Conservation (phyloP, 768 basidiomycete genomes). For the Termitomyces titanicus region DNA sequence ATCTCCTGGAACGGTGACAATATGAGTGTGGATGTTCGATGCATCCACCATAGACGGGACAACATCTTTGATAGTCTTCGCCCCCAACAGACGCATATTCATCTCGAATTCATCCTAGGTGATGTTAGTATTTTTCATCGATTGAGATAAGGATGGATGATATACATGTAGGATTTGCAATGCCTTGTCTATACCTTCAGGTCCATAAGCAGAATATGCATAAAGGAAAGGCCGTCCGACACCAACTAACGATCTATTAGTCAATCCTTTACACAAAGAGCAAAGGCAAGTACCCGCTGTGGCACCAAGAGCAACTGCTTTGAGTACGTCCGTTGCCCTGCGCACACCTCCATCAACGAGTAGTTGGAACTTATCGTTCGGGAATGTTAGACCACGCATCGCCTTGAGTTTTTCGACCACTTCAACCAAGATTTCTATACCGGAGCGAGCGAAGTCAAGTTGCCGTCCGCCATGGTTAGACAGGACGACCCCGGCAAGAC, state of each 20-base stretch:
- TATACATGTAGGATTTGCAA: slow-evolving; percentile 73
- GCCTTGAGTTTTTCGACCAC: slow-evolving; percentile 71
- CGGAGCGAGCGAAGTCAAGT: slow-evolving; percentile 80
- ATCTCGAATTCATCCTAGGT: slow-evolving; percentile 94
- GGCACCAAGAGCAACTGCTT: slow-evolving; percentile 87
- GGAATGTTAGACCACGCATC: slow-evolving; percentile 65
- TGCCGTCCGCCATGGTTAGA: slow-evolving; percentile 85
- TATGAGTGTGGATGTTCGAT: slow-evolving; percentile 60
- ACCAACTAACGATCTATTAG: slow-evolving; percentile 50
- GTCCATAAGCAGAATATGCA: slow-evolving; percentile 85
- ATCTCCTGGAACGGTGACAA: slow-evolving; percentile 67
- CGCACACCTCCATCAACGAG: slow-evolving; percentile 95
- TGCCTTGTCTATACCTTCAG: slow-evolving; percentile 81
- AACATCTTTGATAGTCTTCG: slow-evolving; percentile 73
- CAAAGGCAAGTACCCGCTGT: slow-evolving; percentile 55
- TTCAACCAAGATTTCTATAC: slow-evolving; percentile 86
- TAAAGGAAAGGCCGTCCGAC: slow-evolving; percentile 87
- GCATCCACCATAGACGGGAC: slow-evolving; percentile 90
- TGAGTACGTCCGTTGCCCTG: slow-evolving; percentile 85
- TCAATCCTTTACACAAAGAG: slow-evolving; percentile 36
- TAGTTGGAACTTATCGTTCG: slow-evolving; percentile 78
- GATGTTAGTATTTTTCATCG: neutral
- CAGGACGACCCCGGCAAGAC: slow-evolving; percentile 75
- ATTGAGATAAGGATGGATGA: neutral
- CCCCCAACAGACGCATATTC: slow-evolving; percentile 93